Evolutionary conservation across 2,329 filamentous ascomycete genomes (phyloP).

Genomic region (Alternaria viburni): DNA sequence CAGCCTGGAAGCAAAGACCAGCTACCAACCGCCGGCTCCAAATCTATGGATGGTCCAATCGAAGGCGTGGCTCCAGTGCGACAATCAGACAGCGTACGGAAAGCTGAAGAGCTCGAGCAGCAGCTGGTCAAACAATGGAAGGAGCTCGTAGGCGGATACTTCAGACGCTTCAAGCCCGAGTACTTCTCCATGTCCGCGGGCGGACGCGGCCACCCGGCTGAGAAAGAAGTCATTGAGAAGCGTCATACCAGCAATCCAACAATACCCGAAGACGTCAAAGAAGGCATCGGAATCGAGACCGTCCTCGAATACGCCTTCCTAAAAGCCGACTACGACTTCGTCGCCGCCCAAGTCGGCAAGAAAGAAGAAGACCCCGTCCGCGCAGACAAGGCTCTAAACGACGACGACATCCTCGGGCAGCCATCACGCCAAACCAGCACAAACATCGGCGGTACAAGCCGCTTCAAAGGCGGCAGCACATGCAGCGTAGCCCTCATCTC

Average conservation of each 20-base stretch:
- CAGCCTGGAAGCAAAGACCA: constrained; percentile 25
- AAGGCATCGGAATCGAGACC: constrained; percentile 70
- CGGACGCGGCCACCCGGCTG: constrained; percentile 42
- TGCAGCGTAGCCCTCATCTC: constrained; percentile 89
- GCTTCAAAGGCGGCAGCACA: constrained; percentile 93
- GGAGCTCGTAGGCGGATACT: constrained; percentile 89
- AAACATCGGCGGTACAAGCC: constrained; percentile 74
- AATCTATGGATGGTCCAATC: constrained; percentile 28
- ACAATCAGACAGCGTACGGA: constrained; percentile 59
- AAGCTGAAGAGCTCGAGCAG: constrained; percentile 72
- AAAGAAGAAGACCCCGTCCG: constrained; percentile 72
- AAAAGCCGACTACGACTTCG: constrained; percentile 91
- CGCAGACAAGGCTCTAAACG: constrained; percentile 80
- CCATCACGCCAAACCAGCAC: constrained; percentile 55
- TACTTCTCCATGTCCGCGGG: constrained; percentile 66
- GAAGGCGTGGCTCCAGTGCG: constrained; percentile 38
- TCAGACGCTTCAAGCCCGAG: constrained; percentile 83
- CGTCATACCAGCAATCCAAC: constrained; percentile 31
- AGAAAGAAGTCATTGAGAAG: constrained; percentile 39
- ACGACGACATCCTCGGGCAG: constrained; percentile 79
- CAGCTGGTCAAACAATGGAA: constrained; percentile 79
- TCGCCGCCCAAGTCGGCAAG: constrained; percentile 85
- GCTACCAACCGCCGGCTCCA: constrained; percentile 33
- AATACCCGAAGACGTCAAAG: constrained; percentile 30
- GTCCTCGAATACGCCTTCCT: constrained; percentile 92